Evolutionary conservation across 768 basidiomycete species (phyloP), one percentile per base, ranked within the genome.

Genomic region (Amanita phalloides): DNA sequence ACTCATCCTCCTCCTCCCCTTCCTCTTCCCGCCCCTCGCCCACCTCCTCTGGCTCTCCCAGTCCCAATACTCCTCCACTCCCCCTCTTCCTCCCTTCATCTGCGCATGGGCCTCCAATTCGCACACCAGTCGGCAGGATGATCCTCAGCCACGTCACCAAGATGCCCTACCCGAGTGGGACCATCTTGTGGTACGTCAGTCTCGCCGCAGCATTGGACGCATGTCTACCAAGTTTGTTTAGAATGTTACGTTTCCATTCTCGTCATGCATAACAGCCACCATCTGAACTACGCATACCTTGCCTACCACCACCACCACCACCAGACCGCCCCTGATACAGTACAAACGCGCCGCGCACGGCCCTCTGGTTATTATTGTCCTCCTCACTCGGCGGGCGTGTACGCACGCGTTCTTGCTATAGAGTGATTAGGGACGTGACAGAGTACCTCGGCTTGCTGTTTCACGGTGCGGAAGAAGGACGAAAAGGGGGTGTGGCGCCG

Each of bases 71-170:
- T 95, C 64, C 71, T 96, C 37, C 72, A 85, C 57, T 87, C 87
- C 1, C 82, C 1, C 74, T 84, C 23, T 84, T 98, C 62, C 68
- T 97, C 9, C 93, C 3, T 96, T 94, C 72, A 66, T 94, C 14
- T 85, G 82, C 59, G 84, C 88, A 17, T 98, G 94, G 93, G 93
- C n/a, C 65, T 89, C 48, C 86, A 89, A 65, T 90, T 90, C 57
- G 85, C 87, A 26, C 88, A 90, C 56, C 85, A 93, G 94, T 96
- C 35, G 90, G 91, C 9, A 72, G 85, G 57, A 87, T 98, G 75
- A 98, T 97, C 60, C 70, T 96, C 43, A 89, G 93, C 1, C 96
- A 98, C 65, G 82, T 96, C 26, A 93, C 94, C 48, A 81, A 80
- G 56, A 71, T 76, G 41, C 70, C 79, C 4, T 95, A 97, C 72